Evolutionary conservation across 2,329 filamentous ascomycete genomes (phyloP), one percentile per base, ranked within the genome.

Genomic region (Fusarium sp.): DNA sequence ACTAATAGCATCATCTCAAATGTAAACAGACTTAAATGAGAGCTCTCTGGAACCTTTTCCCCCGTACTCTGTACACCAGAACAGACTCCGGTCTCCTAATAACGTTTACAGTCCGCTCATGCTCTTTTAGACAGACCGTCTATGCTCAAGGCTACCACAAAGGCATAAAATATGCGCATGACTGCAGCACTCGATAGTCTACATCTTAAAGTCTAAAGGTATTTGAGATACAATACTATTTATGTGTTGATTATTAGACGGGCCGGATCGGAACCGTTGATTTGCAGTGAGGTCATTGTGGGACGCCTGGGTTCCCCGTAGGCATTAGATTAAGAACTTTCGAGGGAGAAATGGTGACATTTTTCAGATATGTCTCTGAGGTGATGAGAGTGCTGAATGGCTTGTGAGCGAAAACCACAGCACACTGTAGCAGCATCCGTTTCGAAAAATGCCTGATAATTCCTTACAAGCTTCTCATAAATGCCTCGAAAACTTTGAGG

Each of bases 301-400:
- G 57, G 58, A 67, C 58, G 49, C 57, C 45, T 58, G 51, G 62
- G 51, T 66, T 62, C 51, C 62, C 58, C 27, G 65, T 69, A 55
- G 44, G 48, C 48, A 40, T 54, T 67, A 47, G 56, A 71, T 72
- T 69, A 65, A 67, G 70, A 72, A 63, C 69, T 60, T 51, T 40
- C 59, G 24, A 66, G 69, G 48, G 53, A 67, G 27, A 63, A 25
- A 75, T 75, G 71, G 73, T 67, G 73, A 75, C 72, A 72, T 65
- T 61, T 67, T 49, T 69, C 56, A 44, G 49, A 58, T 61, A 53
- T 51, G 59, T 57, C 48, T 59, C 18, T 38, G 34, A 38, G 34
- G 24, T 47, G 22, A 52, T 48, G 13, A 58, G 56, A 45, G 43
- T 57, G 34, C 46, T 53, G 54, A 45, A 63, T 52, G 49, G 51